A percentile compares a stretch with the other conserved stretches of the same genome.
Evolutionary conservation across 116 monocot species (phyloP).

Genomic region (Thalassia testudinum): DNA sequence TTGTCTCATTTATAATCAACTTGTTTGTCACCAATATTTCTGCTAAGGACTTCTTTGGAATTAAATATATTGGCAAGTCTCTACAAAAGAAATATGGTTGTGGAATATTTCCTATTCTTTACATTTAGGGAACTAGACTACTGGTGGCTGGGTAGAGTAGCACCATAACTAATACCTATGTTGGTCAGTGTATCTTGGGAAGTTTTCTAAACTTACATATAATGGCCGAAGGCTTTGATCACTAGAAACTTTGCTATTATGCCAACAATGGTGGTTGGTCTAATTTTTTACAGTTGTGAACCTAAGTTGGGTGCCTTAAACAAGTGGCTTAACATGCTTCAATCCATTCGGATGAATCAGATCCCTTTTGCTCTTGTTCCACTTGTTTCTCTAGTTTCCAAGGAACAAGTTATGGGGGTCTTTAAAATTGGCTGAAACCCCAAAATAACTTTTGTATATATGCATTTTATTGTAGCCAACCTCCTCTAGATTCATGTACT

Average conservation of each 20-base stretch:
- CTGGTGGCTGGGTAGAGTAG: conserved; percentile 91
- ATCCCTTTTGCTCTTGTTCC: conserved; percentile 95
- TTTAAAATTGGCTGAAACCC: conserved; percentile 43
- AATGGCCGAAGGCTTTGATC: conserved; percentile 74
- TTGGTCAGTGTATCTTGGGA: conserved; percentile 96
- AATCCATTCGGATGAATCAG: conserved; percentile 78
- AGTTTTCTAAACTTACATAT: conserved; percentile 69
- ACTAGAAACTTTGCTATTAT: conserved; percentile 89
- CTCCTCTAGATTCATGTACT: too few species aligned
- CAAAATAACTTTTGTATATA: conserved; percentile 52
- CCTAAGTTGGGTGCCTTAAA: conserved; percentile 67
- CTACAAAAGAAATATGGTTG: conserved; percentile 73
- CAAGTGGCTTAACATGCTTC: conserved; percentile 89
- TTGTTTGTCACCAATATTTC: conserved; percentile 83
- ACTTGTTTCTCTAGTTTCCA: conserved; percentile 80
- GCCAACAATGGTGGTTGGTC: conserved; percentile 71
- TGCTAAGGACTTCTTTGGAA: conserved; percentile 90
- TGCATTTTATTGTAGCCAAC: too few species aligned
- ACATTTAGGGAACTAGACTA: conserved; percentile 90
- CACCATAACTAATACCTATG: conserved; percentile 94
- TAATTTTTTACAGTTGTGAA: conserved; percentile 71
- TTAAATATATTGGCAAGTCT: conserved; percentile 62
- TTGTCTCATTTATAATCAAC: conserved; percentile 70
- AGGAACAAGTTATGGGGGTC: conserved; percentile 73
- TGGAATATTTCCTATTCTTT: conserved; percentile 68